Evolutionary conservation across 208 protist species (phyloP), one percentile per base, ranked within the genome.

Genomic region (Trypanosoma boissoni): DNA sequence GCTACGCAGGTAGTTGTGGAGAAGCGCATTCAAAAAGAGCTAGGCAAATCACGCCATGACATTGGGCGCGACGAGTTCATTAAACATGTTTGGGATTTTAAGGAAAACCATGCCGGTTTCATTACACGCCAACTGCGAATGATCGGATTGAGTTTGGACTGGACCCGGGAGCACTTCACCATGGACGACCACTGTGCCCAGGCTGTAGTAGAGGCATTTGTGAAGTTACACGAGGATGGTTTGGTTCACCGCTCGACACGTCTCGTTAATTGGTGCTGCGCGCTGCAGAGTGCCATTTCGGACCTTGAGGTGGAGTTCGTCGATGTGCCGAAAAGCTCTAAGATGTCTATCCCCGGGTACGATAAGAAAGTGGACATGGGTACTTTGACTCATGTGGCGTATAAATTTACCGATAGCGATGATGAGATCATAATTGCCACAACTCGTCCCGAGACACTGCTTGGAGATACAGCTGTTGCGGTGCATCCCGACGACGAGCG

Each of bases 261-360:
- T n/a, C 80, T 99, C 4, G 97, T 99, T 45, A 99, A 99, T 86
- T 99, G 99, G 99, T 98, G 95, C 74, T 98, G 94, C 64, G 54
- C 84, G 26, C 84, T 99, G 27, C 88, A 99, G 73, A 99, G 98
- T 39, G 99, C 98, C 49, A 99, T 99, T 67, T 99, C 98, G 20
- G 98, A 99, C 72, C 91, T 99, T 9, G 98, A 99, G 91, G 97
- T 99, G 14, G 92, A 97, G 45, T 95, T 98, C 54, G 72, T 77
- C 0, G 92, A 97, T 53, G 85, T 95, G 37, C 46, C 58, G 16
- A 88, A 87, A 64, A 76, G 88, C 53, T 54, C 77, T 29, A 95
- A 92, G 76, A 39, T 95, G 43, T 63, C 85, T 27, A 82, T 98
- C 58, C 89, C 94, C 24, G 83, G 79, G n/a, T 95, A 98, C 61